Conservation (phyloP, 352 stramenopile genomes). For the Globisporangium rhizosaccharum region DNA sequence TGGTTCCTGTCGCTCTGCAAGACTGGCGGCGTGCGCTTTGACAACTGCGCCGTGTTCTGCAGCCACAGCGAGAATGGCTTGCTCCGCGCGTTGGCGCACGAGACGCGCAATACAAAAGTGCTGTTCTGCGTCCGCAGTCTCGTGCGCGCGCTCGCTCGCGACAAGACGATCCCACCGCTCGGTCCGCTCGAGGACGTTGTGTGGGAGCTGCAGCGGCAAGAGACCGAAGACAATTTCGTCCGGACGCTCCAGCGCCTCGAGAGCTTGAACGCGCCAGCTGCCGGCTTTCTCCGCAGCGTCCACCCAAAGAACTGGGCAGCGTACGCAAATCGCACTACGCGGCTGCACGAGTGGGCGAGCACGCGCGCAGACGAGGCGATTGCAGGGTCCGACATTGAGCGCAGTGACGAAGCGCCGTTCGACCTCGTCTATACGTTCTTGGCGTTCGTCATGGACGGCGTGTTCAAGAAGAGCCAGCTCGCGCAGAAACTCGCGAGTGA, state of each 20-base stretch:
- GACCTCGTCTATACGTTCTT: conserved; percentile 77
- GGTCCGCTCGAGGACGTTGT: conserved; percentile 53
- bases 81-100: conserved; percentile 52
- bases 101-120: conserved; percentile 55
- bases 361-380: conserved; percentile 54
- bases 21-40: conserved; percentile 44
- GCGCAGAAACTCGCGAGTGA: conserved; percentile 44
- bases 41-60: conserved; percentile 56
- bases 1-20: conserved; percentile 67
- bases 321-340: conserved; percentile 56
- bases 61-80: conserved; percentile 60
- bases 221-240: conserved; percentile 54
- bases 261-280: conserved; percentile 46
- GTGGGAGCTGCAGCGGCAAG: conserved; percentile 62
- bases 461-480: conserved; percentile 71
- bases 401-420: conserved; percentile 70
- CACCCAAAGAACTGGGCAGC: conserved; percentile 73
- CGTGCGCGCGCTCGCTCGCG: conserved; percentile 58
- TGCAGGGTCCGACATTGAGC: conserved; percentile 47
- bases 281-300: conserved; percentile 52
- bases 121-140: conserved; percentile 75
- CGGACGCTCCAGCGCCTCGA: conserved; percentile 50
- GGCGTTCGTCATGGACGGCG: conserved; percentile 69
- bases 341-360: conserved; percentile 67
- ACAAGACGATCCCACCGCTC: conserved; percentile 75